These are phyloP conservation scores for Simmondsia chinensis DNA, from an alignment of 148 eudicot genomes.

Conservation along the genomic window DNA sequence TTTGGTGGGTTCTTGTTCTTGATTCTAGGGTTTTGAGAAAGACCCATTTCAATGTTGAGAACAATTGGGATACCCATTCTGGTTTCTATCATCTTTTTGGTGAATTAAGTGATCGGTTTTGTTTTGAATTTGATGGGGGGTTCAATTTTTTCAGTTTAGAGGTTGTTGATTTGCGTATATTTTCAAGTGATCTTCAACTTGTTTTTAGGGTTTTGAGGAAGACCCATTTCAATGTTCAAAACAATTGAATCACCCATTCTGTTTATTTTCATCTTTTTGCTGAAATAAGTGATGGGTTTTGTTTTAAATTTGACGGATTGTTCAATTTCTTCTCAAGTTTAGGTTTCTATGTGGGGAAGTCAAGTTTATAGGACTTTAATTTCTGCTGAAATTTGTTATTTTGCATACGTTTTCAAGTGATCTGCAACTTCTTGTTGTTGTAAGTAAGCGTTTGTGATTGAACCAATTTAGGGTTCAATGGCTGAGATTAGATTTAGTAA, in stretches of 20 bases:
- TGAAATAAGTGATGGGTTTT: background rate
- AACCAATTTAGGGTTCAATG: constrained; percentile 32
- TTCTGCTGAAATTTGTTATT: background rate
- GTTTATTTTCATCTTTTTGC: too few species aligned
- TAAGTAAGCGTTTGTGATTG: background rate
- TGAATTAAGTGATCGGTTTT: constrained; percentile 1
- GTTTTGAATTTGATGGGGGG: background rate
- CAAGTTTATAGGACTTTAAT: constrained; percentile 4
- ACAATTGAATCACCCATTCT: too few species aligned
- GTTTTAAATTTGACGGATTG: background rate
- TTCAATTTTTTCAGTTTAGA: too few species aligned
- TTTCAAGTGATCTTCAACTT: constrained; percentile 16
- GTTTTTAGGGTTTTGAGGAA: background rate
- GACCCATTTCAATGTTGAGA: constrained; percentile 5
- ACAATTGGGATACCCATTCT: too few species aligned
- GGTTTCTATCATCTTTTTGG: too few species aligned
- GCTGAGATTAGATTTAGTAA: constrained; percentile 48
- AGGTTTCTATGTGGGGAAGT: background rate
- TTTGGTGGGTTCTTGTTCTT: constrained; percentile 18
- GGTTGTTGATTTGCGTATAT: too few species aligned
- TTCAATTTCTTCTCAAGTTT: background rate
- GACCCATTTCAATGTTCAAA: constrained; percentile 5
- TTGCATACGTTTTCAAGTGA: background rate
- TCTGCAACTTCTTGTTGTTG: background rate
- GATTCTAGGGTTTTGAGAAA: background rate